phyloP scores from a whole-genome alignment of 805 yeast species.

The Clavispora asparagi region DNA sequence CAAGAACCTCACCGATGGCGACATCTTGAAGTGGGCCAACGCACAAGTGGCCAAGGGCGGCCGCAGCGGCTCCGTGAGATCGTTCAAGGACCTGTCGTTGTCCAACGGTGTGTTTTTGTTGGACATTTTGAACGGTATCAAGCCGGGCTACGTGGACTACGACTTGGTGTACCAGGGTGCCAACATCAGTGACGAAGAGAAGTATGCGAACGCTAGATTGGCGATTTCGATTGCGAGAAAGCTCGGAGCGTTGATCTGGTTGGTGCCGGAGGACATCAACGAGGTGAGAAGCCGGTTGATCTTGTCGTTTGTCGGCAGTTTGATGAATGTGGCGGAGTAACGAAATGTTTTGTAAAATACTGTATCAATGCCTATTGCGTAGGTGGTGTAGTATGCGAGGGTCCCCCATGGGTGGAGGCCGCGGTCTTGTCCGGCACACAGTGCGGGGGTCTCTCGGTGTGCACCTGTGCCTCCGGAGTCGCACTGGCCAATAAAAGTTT shows the following conservation, averaged over 20 bases:
- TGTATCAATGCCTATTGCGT: not conserved
- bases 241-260: slow-evolving; percentile 95
- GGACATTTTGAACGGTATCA: slow-evolving; percentile 87
- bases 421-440: not conserved
- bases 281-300: slow-evolving; percentile 94
- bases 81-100: slow-evolving; percentile 77
- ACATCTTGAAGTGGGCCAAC: slow-evolving; percentile 93
- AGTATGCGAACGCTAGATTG: slow-evolving; percentile 89
- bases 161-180: slow-evolving; percentile 78
- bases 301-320: slow-evolving; percentile 89
- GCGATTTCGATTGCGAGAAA: slow-evolving; percentile 98
- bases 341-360: not conserved
- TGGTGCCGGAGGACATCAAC: slow-evolving; percentile 98
- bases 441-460: no score
- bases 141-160: slow-evolving; percentile 97
- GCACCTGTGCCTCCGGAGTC: slow-evolving; percentile 10
- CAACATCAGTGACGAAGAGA: slow-evolving; percentile 66
- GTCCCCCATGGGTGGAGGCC: no score
- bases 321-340: slow-evolving; percentile 54
- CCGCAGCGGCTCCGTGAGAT: slow-evolving; percentile 63
- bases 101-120: slow-evolving; percentile 76
- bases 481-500: slow-evolving; percentile 14
- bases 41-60: slow-evolving; percentile 83
- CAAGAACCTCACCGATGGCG: slow-evolving; percentile 68
- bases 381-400: no score